Evolutionary conservation across 805 yeast species (phyloP).

Genomic region (Kuraishia floccosa): DNA sequence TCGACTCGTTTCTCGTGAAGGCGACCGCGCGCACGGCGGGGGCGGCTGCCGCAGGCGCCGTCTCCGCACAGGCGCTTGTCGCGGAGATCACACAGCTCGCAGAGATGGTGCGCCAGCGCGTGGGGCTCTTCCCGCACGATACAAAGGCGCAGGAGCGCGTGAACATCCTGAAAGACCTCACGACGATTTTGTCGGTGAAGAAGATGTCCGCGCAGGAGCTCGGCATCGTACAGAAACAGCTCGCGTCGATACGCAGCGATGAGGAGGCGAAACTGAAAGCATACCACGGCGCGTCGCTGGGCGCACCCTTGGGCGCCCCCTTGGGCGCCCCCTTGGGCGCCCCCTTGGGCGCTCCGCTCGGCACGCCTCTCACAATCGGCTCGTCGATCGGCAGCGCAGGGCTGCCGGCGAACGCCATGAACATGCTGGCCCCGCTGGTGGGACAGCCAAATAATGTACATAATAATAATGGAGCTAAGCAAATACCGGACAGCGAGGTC

Average conservation of each 20-base stretch:
- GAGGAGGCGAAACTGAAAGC: slow-evolving; percentile 14
- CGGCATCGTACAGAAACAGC: slow-evolving; percentile 18
- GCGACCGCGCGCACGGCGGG: slow-evolving; percentile 29
- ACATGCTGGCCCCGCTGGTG: slow-evolving; percentile 8
- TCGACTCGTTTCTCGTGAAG: slow-evolving; percentile 61
- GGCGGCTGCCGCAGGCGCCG: slow-evolving; percentile 1
- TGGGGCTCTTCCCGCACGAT: slow-evolving; percentile 22
- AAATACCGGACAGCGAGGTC: slow-evolving; percentile 1
- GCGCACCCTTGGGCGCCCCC: not conserved
- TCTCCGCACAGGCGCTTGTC: slow-evolving; percentile 8
- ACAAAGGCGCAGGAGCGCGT: slow-evolving; percentile 29
- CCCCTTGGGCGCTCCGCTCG: slow-evolving; percentile 3
- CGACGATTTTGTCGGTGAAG: slow-evolving; percentile 20
- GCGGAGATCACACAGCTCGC: slow-evolving; percentile 23
- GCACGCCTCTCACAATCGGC: no score
- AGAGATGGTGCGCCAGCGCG: slow-evolving; percentile 28
- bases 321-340: not conserved
- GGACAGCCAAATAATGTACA: not conserved
- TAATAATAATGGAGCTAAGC: slow-evolving; percentile 1
- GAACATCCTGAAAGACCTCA: slow-evolving; percentile 32
- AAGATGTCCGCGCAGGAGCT: slow-evolving; percentile 17
- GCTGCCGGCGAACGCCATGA: slow-evolving; percentile 6
- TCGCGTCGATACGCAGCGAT: slow-evolving; percentile 19
- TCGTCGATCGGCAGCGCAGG: slow-evolving; percentile 5
- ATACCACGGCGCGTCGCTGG: not conserved